phyloP scores from a whole-genome alignment of 2,329 filamentous ascomycete species.

The Aspergillus texensis region DNA sequence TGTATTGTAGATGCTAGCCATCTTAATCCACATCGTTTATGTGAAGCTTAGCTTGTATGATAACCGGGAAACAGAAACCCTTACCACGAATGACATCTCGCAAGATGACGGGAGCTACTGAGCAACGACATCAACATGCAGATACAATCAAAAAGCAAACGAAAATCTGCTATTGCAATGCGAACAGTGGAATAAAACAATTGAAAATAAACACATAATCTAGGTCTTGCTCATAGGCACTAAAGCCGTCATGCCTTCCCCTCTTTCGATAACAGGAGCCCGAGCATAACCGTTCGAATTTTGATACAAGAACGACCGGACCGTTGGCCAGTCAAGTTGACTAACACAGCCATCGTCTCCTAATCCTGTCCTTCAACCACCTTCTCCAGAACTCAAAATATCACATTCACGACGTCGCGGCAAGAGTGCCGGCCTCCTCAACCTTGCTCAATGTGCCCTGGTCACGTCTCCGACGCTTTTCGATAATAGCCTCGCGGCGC shows the following conservation, averaged over 20 bases:
- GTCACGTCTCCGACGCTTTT: slow-evolving; percentile 83
- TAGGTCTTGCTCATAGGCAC: slow-evolving; percentile 4
- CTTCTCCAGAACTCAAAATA: neutral
- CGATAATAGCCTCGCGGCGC: slow-evolving; percentile 77
- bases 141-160: neutral
- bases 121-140: neutral
- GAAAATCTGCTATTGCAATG: slow-evolving; percentile 9
- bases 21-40: neutral
- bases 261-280: neutral
- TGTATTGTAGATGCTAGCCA: neutral
- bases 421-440: slow-evolving; percentile 39
- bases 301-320: slow-evolving; percentile 31
- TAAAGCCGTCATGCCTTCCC: neutral
- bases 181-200: slow-evolving; percentile 2
- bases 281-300: slow-evolving; percentile 17
- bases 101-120: neutral
- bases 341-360: neutral
- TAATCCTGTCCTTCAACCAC: neutral
- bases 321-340: neutral
- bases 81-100: neutral
- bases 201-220: slow-evolving; percentile 5
- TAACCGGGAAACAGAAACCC: neutral
- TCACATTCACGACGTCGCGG: slow-evolving; percentile 37
- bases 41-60: neutral
- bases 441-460: slow-evolving; percentile 51